Percentiles rank a stretch among this genome's conserved stretches.
Evolutionary conservation across 331 rosid species (phyloP).

Genomic region (Rosa hybrid): DNA sequence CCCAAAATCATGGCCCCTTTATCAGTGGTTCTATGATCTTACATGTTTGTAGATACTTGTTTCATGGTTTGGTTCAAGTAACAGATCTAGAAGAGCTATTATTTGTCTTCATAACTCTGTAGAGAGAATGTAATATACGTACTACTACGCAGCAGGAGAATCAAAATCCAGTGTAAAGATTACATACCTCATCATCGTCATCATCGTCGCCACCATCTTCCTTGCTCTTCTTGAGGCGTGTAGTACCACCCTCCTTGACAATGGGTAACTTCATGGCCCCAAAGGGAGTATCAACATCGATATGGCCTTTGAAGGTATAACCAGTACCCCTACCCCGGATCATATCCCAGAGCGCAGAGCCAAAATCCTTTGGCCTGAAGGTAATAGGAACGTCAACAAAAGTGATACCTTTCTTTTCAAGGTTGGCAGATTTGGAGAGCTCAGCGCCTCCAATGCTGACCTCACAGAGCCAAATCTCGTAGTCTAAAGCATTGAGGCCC

Average conservation of each 20-base stretch:
- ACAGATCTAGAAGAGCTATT: neutral
- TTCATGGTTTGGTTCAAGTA: neutral
- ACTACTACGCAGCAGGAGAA: neutral
- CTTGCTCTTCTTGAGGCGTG: conserved; percentile 77
- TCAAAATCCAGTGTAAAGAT: neutral
- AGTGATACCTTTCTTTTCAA: conserved; percentile 58
- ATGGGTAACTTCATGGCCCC: conserved; percentile 93
- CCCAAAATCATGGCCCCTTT: neutral
- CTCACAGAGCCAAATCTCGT: conserved; percentile 87
- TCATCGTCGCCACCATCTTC: conserved; percentile 62
- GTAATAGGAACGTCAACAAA: conserved; percentile 72
- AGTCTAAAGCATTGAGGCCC: conserved; percentile 69
- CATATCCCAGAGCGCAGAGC: conserved; percentile 97
- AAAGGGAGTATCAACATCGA: conserved; percentile 87
- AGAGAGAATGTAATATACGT: neutral
- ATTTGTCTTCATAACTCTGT: neutral
- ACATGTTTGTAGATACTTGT: neutral
- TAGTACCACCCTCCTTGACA: conserved; percentile 88
- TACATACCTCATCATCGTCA: conserved; percentile 59
- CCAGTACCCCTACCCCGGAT: conserved; percentile 88
- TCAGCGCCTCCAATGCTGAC: conserved; percentile 78
- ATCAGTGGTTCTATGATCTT: neutral
- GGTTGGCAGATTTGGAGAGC: conserved; percentile 62
- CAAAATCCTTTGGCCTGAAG: conserved; percentile 91
- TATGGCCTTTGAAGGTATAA: conserved; percentile 73